A percentile compares a stretch with the other conserved stretches of the same genome.
These are phyloP conservation scores for Naganishia vaughanmartiniae DNA, from an alignment of 768 basidiomycete genomes.

Conservation along the genomic window DNA sequence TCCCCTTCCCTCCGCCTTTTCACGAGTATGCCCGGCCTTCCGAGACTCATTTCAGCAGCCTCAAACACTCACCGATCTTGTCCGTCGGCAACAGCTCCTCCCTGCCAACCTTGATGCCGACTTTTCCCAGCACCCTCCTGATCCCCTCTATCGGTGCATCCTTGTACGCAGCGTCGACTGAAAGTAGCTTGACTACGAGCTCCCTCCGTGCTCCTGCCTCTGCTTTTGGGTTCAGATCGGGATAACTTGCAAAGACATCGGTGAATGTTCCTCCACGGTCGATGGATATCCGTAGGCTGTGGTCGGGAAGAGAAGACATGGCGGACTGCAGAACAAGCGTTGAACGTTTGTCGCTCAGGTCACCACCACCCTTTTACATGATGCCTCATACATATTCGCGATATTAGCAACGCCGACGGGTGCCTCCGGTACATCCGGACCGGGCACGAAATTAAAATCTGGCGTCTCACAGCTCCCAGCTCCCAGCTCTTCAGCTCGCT, in stretches of 20 bases:
- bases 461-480: no score
- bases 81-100: constrained; percentile 60
- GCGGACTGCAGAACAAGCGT: background rate
- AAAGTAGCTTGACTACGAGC: constrained; percentile 86
- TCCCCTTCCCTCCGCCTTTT: no score
- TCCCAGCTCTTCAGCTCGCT: no score
- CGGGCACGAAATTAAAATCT: background rate
- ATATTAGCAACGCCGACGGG: no score
- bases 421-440: background rate
- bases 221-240: background rate
- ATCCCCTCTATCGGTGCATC: constrained; percentile 94
- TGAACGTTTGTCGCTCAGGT: no score
- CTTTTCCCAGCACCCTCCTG: constrained; percentile 74
- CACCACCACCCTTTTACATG: no score
- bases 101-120: constrained; percentile 67
- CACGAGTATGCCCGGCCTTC: no score
- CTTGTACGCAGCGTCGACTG: constrained; percentile 77
- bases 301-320: constrained; percentile 34
- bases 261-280: constrained; percentile 49
- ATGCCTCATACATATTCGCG: background rate
- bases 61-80: constrained; percentile 41
- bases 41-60: background rate
- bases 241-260: constrained; percentile 34
- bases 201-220: constrained; percentile 13
- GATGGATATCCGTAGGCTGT: constrained; percentile 41